These are phyloP conservation scores for Nadsonia commutata DNA, from an alignment of 1,139 yeast genomes.

Conservation along the genomic window DNA sequence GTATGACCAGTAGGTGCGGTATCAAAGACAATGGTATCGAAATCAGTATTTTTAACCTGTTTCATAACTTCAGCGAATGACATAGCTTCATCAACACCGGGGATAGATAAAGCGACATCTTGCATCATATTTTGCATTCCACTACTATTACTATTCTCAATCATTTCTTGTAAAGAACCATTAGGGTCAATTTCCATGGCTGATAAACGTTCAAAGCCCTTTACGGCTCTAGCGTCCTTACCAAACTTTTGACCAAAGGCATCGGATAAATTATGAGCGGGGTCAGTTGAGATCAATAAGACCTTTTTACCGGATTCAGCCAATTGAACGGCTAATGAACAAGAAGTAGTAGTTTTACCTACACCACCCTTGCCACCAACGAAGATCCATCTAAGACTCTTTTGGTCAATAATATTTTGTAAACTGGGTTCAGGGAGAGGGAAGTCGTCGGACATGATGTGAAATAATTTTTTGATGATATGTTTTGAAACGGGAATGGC, in stretches of 20 bases:
- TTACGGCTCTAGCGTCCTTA: constrained; percentile 87
- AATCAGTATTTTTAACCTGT: constrained; percentile 77
- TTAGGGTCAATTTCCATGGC: constrained; percentile 99
- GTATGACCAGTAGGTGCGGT: constrained; percentile 99
- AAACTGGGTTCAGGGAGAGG: constrained; percentile 25
- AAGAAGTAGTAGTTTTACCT: constrained; percentile 94
- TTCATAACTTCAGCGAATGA: constrained; percentile 96
- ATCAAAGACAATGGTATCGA: constrained; percentile 85
- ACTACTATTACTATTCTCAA: constrained; percentile 33
- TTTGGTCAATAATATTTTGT: constrained; percentile 27
- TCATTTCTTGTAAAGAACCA: constrained; percentile 82
- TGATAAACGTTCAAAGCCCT: constrained; percentile 72
- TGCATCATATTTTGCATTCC: constrained; percentile 44
- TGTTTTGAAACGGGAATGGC: too few species aligned
- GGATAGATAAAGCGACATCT: constrained; percentile 88
- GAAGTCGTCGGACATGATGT: constrained; percentile 12
- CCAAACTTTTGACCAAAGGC: constrained; percentile 97
- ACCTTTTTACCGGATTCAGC: constrained; percentile 72
- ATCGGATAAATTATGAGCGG: constrained; percentile 93
- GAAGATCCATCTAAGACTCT: constrained; percentile 79
- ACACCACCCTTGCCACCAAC: constrained; percentile 99
- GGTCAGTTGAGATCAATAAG: constrained; percentile 87
- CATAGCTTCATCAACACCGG: constrained; percentile 95
- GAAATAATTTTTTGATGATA: not conserved
- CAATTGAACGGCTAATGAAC: constrained; percentile 84